Evolutionary conservation across 768 basidiomycete species (phyloP).

Genomic region (Boletus rex-veris): DNA sequence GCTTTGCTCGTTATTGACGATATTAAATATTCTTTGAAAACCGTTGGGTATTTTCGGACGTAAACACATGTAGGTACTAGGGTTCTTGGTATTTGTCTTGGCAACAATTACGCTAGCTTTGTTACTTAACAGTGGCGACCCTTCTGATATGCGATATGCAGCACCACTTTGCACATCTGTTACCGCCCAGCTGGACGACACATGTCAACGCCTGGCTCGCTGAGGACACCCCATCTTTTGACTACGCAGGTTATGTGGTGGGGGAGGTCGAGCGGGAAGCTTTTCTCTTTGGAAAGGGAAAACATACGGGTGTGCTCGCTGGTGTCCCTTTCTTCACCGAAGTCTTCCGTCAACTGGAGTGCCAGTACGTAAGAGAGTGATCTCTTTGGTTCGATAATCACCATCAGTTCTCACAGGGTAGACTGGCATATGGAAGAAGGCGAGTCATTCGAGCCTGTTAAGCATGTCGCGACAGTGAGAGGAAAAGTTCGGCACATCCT

Average conservation of each 20-base stretch:
- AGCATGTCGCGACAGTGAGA: slow-evolving; percentile 84
- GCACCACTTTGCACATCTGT: slow-evolving; percentile 54
- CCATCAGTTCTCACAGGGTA: slow-evolving; percentile 51
- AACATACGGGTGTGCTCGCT: slow-evolving; percentile 73
- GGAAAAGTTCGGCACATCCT: slow-evolving; percentile 87
- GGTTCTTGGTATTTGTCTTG: too few relatives aligned
- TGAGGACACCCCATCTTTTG: slow-evolving; percentile 95
- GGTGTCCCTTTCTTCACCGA: slow-evolving; percentile 96
- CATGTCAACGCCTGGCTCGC: slow-evolving; percentile 80
- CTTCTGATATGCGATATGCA: slow-evolving; percentile 24
- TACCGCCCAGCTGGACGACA: slow-evolving; percentile 90
- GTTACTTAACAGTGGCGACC: not conserved
- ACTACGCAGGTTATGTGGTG: slow-evolving; percentile 95
- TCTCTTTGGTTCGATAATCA: not conserved
- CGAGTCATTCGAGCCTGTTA: slow-evolving; percentile 71
- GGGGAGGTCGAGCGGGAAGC: slow-evolving; percentile 87
- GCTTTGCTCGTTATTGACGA: not conserved
- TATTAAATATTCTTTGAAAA: not conserved
- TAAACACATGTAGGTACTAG: too few relatives aligned
- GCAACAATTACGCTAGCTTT: too few relatives aligned
- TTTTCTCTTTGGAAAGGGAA: slow-evolving; percentile 87
- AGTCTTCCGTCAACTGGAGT: slow-evolving; percentile 83
- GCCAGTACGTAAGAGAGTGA: slow-evolving; percentile 62
- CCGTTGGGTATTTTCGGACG: not conserved
- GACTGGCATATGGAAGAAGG: slow-evolving; percentile 94